Conservation (phyloP, 169 alveolate genomes). For the Condylostoma magnum region DNA sequence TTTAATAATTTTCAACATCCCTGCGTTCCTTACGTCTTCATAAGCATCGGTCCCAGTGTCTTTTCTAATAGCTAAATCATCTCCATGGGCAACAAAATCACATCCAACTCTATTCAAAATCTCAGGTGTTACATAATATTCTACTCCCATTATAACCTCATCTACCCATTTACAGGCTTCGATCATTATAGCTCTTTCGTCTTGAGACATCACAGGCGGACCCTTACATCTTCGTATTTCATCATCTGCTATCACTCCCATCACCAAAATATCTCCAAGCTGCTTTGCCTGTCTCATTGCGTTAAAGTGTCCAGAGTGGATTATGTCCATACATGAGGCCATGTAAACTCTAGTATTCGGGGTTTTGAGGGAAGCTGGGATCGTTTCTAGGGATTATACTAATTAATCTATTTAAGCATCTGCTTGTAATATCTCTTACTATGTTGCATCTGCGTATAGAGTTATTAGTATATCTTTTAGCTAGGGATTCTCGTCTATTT, state of each 20-base stretch:
- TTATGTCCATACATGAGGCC: slow-evolving; percentile 83
- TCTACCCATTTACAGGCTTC: slow-evolving; percentile 86
- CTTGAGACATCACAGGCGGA: slow-evolving; percentile 77
- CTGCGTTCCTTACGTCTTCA: slow-evolving; percentile 53
- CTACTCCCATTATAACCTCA: slow-evolving; percentile 71
- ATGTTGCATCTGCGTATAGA: too few species aligned
- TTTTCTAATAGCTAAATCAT: slow-evolving; percentile 74
- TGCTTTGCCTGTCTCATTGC: slow-evolving; percentile 81
- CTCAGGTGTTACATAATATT: slow-evolving; percentile 70
- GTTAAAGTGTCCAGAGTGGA: slow-evolving; percentile 87
- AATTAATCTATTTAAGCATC: too few species aligned
- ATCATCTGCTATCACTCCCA: slow-evolving; percentile 77
- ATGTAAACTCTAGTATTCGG: slow-evolving; percentile 57
- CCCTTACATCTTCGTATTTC: slow-evolving; percentile 80
- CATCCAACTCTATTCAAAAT: slow-evolving; percentile 67
- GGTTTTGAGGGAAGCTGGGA: too few species aligned
- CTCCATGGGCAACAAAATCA: slow-evolving; percentile 84
- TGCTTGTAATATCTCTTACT: too few species aligned
- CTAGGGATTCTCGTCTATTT: too few species aligned
- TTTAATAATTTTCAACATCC: slow-evolving; percentile 50
- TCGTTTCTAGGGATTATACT: too few species aligned
- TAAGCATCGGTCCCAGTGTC: slow-evolving; percentile 72
- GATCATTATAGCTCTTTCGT: slow-evolving; percentile 72
- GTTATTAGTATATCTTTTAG: too few species aligned
- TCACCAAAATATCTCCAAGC: slow-evolving; percentile 76